Evolutionary conservation across 176 grass and related monocot species (phyloP).

Genomic region (Hsuehochloa calcarea): DNA sequence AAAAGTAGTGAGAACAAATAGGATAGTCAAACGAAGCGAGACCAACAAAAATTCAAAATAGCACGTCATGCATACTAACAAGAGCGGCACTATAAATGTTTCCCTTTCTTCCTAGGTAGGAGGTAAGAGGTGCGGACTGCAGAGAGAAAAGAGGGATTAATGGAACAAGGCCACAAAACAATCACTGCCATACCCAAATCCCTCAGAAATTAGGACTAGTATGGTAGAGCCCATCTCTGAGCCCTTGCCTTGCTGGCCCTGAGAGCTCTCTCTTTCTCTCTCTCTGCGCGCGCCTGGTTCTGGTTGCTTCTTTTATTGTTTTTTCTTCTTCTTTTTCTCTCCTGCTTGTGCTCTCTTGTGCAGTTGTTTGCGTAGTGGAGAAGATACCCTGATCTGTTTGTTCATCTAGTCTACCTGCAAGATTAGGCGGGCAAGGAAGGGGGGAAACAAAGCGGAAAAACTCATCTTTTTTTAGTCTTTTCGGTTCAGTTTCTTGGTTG

Average conservation of each 20-base stretch:
- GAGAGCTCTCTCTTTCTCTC: constrained; percentile 21
- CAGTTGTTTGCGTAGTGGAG: background rate
- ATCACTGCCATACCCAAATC: constrained; percentile 29
- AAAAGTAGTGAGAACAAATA: background rate
- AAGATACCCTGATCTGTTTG: constrained; percentile 33
- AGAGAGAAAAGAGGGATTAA: background rate
- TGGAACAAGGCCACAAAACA: constrained; percentile 23
- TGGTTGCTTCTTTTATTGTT: constrained; percentile 23
- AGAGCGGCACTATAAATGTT: constrained; percentile 9
- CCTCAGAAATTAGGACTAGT: constrained; percentile 37
- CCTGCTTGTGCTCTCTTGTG: constrained; percentile 29
- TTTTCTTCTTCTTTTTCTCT: constrained; percentile 24
- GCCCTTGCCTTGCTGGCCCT: constrained; percentile 46
- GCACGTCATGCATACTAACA: background rate
- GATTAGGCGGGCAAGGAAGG: constrained; percentile 19
- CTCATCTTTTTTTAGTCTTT: constrained; percentile 28
- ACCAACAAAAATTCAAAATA: background rate
- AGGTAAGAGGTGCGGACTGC: background rate
- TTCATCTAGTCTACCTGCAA: constrained; percentile 18
- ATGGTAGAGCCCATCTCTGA: constrained; percentile 50
- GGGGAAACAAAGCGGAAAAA: constrained; percentile 28
- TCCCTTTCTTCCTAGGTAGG: constrained; percentile 12
- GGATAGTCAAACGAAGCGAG: background rate
- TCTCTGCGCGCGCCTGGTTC: background rate
- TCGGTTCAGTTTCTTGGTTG: constrained; percentile 40